These are phyloP conservation scores for Cutaneotrichosporon sp. DNA, from an alignment of 1,284 basidiomycete species.

Conservation along the genomic window DNA sequence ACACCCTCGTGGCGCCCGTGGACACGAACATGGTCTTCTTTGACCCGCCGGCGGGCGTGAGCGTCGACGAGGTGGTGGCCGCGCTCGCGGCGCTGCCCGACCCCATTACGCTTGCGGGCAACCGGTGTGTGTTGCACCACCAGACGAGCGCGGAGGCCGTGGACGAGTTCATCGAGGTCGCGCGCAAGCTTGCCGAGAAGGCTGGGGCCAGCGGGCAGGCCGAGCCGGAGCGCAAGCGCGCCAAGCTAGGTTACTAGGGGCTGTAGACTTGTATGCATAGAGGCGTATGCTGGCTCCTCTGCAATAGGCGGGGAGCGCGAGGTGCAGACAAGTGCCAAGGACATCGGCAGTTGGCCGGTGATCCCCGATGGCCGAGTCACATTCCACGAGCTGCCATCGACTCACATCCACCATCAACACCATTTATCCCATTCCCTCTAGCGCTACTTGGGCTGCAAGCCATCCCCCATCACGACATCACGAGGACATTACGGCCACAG, in stretches of 20 bases:
- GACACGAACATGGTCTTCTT: slow-evolving; percentile 96
- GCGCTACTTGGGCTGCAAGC: no score
- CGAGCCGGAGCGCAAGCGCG: background rate
- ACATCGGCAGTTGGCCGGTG: no score
- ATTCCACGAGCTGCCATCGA: no score
- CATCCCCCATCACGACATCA: no score
- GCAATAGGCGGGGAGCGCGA: no score
- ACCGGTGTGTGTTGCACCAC: slow-evolving; percentile 79
- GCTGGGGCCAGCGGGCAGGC: background rate
- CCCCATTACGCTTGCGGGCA: slow-evolving; percentile 64
- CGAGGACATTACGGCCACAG: no score
- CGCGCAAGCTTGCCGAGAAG: slow-evolving; percentile 32
- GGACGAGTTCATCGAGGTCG: slow-evolving; percentile 55
- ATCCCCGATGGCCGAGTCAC: no score
- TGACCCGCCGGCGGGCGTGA: slow-evolving; percentile 72
- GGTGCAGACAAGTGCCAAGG: no score
- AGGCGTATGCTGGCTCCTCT: background rate
- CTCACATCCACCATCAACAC: no score
- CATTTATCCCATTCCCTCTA: no score
- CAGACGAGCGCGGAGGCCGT: slow-evolving; percentile 74
- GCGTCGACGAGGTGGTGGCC: slow-evolving; percentile 65
- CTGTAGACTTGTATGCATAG: background rate
- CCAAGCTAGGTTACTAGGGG: slow-evolving; percentile 9
- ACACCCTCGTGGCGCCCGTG: slow-evolving; percentile 69
- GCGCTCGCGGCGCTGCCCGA: slow-evolving; percentile 64